Evolutionary conservation across 2,329 filamentous ascomycete species (phyloP).

Genomic region (Teratosphaeria gauchensis): DNA sequence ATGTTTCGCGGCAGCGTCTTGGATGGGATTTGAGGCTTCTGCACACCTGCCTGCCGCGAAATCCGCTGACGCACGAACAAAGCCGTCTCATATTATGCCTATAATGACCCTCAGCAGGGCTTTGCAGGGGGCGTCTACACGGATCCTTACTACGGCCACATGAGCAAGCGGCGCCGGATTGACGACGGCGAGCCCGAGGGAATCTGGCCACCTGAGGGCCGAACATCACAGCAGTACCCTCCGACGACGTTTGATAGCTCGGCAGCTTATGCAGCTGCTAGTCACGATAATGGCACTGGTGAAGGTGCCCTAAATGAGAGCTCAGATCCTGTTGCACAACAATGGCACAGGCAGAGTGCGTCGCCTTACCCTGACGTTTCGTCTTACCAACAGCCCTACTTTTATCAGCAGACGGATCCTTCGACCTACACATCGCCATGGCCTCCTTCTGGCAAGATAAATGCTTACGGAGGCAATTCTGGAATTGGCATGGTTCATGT

Average conservation of each 20-base stretch:
- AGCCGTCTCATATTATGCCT: slow-evolving; percentile 2
- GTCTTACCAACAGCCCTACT: slow-evolving; percentile 19
- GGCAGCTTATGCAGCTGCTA: neutral
- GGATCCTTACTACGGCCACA: neutral
- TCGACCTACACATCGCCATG: slow-evolving; percentile 16
- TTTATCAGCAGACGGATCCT: slow-evolving; percentile 17
- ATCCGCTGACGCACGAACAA: neutral
- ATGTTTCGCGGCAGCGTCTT: neutral
- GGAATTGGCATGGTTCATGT: neutral
- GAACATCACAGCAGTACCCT: neutral
- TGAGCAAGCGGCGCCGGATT: slow-evolving; percentile 2
- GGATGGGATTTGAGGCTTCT: neutral
- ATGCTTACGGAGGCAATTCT: neutral
- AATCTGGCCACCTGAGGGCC: neutral
- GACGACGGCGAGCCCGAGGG: neutral
- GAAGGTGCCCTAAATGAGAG: neutral
- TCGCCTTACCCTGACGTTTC: slow-evolving; percentile 18
- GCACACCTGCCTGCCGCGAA: neutral
- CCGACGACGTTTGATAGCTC: neutral
- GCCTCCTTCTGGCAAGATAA: slow-evolving; percentile 6
- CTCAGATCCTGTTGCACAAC: neutral
- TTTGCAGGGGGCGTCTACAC: neutral
- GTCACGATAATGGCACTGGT: neutral
- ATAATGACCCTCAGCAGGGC: neutral
- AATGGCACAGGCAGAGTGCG: neutral